Percentiles rank a stretch among this genome's conserved stretches.
phyloP scores from a whole-genome alignment of 148 eudicot species.

The Nyssa sinensis region DNA sequence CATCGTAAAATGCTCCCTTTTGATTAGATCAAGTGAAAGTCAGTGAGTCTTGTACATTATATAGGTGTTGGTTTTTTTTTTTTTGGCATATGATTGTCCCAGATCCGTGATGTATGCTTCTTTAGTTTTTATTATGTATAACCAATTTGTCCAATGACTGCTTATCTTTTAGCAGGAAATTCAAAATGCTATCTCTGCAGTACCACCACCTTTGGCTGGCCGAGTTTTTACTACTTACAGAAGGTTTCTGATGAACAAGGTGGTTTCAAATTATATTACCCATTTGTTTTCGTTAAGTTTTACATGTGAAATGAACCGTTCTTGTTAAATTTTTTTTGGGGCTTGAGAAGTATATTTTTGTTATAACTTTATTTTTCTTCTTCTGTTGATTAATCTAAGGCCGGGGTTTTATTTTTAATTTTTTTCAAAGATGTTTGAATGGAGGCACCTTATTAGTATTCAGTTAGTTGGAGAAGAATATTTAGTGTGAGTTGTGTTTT shows the following conservation, averaged over 20 bases:
- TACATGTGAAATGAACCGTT: background rate
- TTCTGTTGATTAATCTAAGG: background rate
- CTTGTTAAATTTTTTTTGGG: background rate
- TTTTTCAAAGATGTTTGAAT: too few species aligned
- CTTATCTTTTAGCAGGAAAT: conserved; percentile 57
- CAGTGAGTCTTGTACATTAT: background rate
- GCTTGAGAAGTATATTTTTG: background rate
- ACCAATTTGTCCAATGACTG: background rate
- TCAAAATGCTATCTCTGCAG: conserved; percentile 53
- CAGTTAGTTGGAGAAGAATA: too few species aligned
- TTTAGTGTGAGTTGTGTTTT: too few species aligned
- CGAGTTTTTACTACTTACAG: conserved; percentile 73
- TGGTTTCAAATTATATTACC: background rate
- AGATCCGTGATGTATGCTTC: background rate
- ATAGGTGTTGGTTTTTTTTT: background rate
- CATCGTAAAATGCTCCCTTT: background rate
- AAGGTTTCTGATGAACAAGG: conserved; percentile 59
- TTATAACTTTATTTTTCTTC: background rate
- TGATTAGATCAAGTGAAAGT: background rate
- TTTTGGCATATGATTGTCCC: background rate
- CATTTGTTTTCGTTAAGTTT: background rate
- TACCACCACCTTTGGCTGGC: conserved; percentile 59
- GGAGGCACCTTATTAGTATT: too few species aligned
- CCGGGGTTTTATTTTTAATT: background rate
- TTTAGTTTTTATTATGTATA: background rate